Conservation (phyloP, 305 asterid species). For the Fraxinus greggii region DNA sequence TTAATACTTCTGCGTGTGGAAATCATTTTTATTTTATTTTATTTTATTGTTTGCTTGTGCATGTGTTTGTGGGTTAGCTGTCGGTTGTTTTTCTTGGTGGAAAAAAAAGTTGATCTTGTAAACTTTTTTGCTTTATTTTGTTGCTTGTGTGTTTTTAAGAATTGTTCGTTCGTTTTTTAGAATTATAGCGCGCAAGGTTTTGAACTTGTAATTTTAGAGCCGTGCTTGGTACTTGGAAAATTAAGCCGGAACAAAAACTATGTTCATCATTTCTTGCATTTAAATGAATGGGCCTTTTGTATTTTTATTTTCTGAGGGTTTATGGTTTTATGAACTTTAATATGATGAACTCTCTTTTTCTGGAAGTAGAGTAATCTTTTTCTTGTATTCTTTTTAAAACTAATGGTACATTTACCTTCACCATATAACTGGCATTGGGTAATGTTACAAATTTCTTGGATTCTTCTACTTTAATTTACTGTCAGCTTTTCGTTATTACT, state of each 20-base stretch:
- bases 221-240: not conserved
- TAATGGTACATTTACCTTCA: not conserved
- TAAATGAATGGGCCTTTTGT: conserved; percentile 10
- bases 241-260: conserved; percentile 18
- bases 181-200: not conserved
- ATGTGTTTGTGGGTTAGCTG: not conserved
- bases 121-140: not conserved
- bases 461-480: conserved; percentile 1
- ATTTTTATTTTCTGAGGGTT: conserved; percentile 1
- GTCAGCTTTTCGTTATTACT: not conserved
- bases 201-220: not conserved
- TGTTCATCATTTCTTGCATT: conserved; percentile 15
- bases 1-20: conserved; percentile 11
- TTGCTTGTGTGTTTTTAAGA: conserved; percentile 18
- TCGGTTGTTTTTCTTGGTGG: not conserved
- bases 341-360: not conserved
- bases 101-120: not conserved
- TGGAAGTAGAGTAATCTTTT: not conserved
- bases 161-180: not conserved
- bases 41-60: not conserved
- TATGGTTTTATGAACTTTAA: not conserved
- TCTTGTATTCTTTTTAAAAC: not conserved
- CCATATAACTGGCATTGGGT: not conserved
- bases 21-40: conserved; percentile 2
- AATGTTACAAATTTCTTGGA: not conserved